Base-by-base conservation (phyloP, 495 filamentous ascomycete genomes). In the Clavariopsis aquatica region DNA sequence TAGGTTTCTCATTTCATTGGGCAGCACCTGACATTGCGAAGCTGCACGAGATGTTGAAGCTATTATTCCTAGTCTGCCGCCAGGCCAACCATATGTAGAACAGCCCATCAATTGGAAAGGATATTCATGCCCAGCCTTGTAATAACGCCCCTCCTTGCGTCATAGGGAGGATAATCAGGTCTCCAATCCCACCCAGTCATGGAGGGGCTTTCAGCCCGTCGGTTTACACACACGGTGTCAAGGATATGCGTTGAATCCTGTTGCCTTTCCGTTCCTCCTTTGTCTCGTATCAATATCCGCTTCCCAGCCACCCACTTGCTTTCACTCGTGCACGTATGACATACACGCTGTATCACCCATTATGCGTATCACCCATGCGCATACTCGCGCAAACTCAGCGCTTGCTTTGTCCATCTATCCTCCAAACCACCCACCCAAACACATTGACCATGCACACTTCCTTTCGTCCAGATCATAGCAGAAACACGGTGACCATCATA, bases 321-420 rank as follows among this genome's bases (percentile, higher is more conserved):
- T 5, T 43, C 38, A 43, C 4, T 43, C 57, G 12, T 17, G 17
- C 19, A 34, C 57, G 4, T 49, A 28, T n/a, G 38, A 23, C 26
- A 38, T 3, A 24, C 20, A 23, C 24, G 59, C 36, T 24, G 59
- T 62, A 54, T 23, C 20, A 54, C 59, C n/a, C 49, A 46, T 53
- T 43, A 54, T 62, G 59, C 59, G 49, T 45, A 23, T 45, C 28
- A 54, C 59, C 59, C 49, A 53, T 62, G 59, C 59, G 45, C 49
- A 45, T 20, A 58, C 31, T 51, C n/a, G 38, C 38, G 52, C 13
- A 28, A 41, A 26, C 28, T 17, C 19, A 31, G 23, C 55, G 28
- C 22, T 38, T 8, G 6, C 55, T 28, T 31, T 28, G 22, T 22
- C 51, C 26, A 24, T 54, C 28, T 9, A n/a, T 15, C 20, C 23